A percentile compares a stretch with the other conserved stretches of the same genome.
phyloP scores from a whole-genome alignment of 176 grass and related monocot genomes.

The Carex myosuroides region DNA sequence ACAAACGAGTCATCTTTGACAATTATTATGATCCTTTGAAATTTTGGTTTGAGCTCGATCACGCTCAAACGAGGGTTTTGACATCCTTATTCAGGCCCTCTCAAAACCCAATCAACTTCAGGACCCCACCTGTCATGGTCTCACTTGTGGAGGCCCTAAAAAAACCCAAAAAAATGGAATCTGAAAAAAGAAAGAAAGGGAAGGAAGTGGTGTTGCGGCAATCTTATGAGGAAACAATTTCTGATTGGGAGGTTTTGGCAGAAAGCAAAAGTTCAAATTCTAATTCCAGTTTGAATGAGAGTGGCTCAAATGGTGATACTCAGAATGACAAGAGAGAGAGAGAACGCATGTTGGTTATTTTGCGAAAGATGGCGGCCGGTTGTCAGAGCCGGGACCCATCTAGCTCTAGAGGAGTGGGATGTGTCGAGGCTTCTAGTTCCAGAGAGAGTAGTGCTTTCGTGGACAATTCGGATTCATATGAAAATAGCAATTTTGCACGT shows the following conservation, averaged over 20 bases:
- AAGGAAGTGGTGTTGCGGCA: neutral
- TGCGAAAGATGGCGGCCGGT: neutral
- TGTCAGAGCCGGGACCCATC: neutral
- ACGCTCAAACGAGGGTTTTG: conserved; percentile 49
- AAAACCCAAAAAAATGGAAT: neutral
- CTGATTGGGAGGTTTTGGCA: conserved; percentile 24
- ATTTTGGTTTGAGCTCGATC: conserved; percentile 91
- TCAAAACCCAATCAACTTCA: conserved; percentile 35
- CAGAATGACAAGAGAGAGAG: neutral
- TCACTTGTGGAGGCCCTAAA: neutral
- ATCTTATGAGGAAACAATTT: conserved; percentile 7
- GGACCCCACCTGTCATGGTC: conserved; percentile 22
- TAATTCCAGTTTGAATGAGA: conserved; percentile 9
- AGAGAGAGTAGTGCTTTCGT: neutral
- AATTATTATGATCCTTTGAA: conserved; percentile 67
- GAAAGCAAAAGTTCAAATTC: neutral
- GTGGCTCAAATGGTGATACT: neutral
- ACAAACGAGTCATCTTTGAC: conserved; percentile 53
- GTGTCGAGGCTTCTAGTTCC: neutral
- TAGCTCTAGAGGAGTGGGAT: neutral
- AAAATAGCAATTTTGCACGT: neutral
- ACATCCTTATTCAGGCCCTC: conserved; percentile 52
- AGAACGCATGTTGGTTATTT: neutral
- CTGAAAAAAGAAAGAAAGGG: neutral
- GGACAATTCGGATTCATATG: neutral